Conservation (phyloP, 805 yeast species). For the Kodamaea laetipori region DNA sequence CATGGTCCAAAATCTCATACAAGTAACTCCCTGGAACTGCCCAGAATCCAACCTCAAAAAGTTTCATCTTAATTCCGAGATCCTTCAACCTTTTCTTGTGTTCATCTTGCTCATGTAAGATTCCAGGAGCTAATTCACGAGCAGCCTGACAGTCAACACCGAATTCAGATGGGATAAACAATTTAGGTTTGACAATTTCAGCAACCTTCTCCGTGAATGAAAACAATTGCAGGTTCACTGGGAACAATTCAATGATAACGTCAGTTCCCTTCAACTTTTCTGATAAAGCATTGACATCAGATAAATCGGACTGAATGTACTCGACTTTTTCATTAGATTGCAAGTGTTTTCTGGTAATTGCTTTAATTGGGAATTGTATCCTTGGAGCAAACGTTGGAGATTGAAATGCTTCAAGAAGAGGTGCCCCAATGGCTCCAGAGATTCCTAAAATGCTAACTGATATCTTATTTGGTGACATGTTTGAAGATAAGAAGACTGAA, state of each 20-base stretch:
- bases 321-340: slow-evolving; percentile 36
- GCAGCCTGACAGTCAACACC: slow-evolving; percentile 47
- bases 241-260: slow-evolving; percentile 50
- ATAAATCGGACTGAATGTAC: slow-evolving; percentile 38
- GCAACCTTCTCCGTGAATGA: slow-evolving; percentile 40
- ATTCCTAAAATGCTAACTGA: slow-evolving; percentile 53
- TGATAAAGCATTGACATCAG: slow-evolving; percentile 25
- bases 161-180: slow-evolving; percentile 62
- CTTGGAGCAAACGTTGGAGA: slow-evolving; percentile 45
- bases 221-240: slow-evolving; percentile 31
- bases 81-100: slow-evolving; percentile 43
- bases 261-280: slow-evolving; percentile 49
- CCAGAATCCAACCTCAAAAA: slow-evolving; percentile 44
- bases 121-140: slow-evolving; percentile 33
- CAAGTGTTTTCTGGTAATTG: slow-evolving; percentile 46
- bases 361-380: slow-evolving; percentile 50
- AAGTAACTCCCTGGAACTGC: slow-evolving; percentile 35
- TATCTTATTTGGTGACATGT: background rate
- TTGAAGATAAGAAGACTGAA: too few species aligned
- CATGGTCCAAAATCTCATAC: slow-evolving; percentile 36
- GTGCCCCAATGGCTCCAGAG: slow-evolving; percentile 54
- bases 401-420: slow-evolving; percentile 47
- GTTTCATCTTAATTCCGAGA: slow-evolving; percentile 49
- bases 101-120: slow-evolving; percentile 31
- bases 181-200: slow-evolving; percentile 44